phyloP scores from a whole-genome alignment of 768 basidiomycete genomes.

The Psilocybe sp. region DNA sequence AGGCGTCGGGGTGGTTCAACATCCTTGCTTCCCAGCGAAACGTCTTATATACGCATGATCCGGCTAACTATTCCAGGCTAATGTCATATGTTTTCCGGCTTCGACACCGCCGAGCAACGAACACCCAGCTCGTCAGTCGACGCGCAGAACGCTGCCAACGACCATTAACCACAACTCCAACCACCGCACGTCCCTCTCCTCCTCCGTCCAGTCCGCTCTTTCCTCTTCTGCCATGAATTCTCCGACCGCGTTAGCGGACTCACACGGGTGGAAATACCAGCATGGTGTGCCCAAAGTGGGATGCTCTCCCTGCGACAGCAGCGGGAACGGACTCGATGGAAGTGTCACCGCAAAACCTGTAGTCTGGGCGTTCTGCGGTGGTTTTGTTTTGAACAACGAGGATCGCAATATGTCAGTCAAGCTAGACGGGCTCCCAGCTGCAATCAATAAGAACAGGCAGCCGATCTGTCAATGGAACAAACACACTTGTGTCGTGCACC shows the following conservation, averaged over 20 bases:
- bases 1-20: slow-evolving; percentile 3
- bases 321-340: slow-evolving; percentile 57
- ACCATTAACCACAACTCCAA: slow-evolving; percentile 80
- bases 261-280: slow-evolving; percentile 91
- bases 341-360: slow-evolving; percentile 56
- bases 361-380: slow-evolving; percentile 38
- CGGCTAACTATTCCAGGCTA: slow-evolving; percentile 8
- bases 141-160: slow-evolving; percentile 58
- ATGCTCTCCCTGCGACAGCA: slow-evolving; percentile 87
- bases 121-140: slow-evolving; percentile 15
- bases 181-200: slow-evolving; percentile 42
- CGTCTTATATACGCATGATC: slow-evolving; percentile 18
- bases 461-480: slow-evolving; percentile 3
- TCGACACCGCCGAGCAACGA: neutral
- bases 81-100: slow-evolving; percentile 21
- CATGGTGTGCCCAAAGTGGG: slow-evolving; percentile 69
- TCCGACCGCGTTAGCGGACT: slow-evolving; percentile 59
- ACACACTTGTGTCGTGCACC: slow-evolving; percentile 66
- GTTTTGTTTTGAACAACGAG: slow-evolving; percentile 53
- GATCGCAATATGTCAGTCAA: slow-evolving; percentile 55
- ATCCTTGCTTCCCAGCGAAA: neutral
- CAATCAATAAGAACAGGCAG: slow-evolving; percentile 8
- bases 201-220: slow-evolving; percentile 26
- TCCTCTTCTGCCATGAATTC: slow-evolving; percentile 62
- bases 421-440: slow-evolving; percentile 65